These are phyloP conservation scores for Scheffersomyces stipitis DNA, from an alignment of 805 yeast genomes.

Conservation along the genomic window DNA sequence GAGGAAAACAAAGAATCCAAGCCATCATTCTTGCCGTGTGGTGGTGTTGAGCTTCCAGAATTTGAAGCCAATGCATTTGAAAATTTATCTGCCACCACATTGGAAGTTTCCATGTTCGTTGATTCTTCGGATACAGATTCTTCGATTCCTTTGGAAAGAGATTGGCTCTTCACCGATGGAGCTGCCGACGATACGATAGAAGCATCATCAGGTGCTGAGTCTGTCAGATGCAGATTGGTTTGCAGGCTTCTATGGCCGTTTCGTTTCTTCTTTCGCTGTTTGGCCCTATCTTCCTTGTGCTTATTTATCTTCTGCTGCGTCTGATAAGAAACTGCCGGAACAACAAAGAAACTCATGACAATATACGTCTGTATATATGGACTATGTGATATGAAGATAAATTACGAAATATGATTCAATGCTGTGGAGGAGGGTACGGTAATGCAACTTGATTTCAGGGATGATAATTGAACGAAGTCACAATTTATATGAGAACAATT, in stretches of 20 bases:
- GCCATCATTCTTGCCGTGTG: neutral
- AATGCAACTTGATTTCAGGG: too few species aligned
- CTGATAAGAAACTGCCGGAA: slow-evolving; percentile 41
- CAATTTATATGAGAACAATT: too few species aligned
- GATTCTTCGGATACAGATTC: neutral
- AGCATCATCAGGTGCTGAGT: slow-evolving; percentile 1
- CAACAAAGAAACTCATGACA: slow-evolving; percentile 43
- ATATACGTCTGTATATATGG: too few species aligned
- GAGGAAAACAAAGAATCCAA: neutral
- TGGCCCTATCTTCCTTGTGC: slow-evolving; percentile 19
- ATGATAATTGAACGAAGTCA: too few species aligned
- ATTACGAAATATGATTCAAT: neutral
- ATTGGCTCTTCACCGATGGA: neutral
- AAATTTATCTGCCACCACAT: neutral
- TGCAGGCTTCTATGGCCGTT: neutral
- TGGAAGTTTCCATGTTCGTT: neutral
- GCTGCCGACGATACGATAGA: neutral
- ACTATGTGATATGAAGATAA: neutral
- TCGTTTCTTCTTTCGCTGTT: slow-evolving; percentile 13
- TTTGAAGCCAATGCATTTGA: neutral
- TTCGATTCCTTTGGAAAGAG: neutral
- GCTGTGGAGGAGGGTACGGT: too few species aligned
- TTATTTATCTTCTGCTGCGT: slow-evolving; percentile 37
- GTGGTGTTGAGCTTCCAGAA: neutral
- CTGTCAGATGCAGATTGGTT: slow-evolving; percentile 2